Conservation (phyloP, 495 filamentous ascomycete species). For the Aspergillus taichungensis region DNA sequence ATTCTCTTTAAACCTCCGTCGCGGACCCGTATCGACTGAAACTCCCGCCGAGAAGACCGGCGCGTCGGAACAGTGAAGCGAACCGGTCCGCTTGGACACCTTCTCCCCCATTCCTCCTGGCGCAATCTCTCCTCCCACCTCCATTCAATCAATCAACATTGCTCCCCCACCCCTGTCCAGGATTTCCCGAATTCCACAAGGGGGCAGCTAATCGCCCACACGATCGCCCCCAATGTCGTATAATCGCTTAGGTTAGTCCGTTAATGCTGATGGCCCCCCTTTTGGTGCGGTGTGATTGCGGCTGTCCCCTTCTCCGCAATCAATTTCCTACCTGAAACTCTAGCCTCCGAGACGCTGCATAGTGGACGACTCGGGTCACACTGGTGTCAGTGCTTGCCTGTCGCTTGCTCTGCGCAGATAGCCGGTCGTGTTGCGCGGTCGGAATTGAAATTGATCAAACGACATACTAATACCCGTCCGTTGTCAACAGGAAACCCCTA, state of each 20-base stretch:
- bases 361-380: neutral
- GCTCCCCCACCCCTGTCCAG: conserved; percentile 5
- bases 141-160: too few relatives aligned
- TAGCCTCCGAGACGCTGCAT: conserved; percentile 6
- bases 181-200: conserved; percentile 17
- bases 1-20: neutral
- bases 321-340: conserved; percentile 16
- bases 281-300: neutral
- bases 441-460: neutral
- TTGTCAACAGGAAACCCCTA: conserved; percentile 28
- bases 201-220: conserved; percentile 15
- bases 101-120: conserved; percentile 26
- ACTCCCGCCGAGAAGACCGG: conserved; percentile 21
- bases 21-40: conserved; percentile 10
- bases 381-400: too few relatives aligned
- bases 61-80: conserved; percentile 12
- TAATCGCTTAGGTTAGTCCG: conserved; percentile 61
- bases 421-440: neutral
- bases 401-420: too few relatives aligned
- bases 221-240: conserved; percentile 41
- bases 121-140: conserved; percentile 24
- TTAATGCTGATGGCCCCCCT: conserved; percentile 1
- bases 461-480: conserved; percentile 7
- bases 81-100: conserved; percentile 10
- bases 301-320: conserved; percentile 14